Percentiles rank a stretch among this genome's conserved stretches.
These are phyloP conservation scores for Tolypocladium pustulatum DNA, from an alignment of 2,329 filamentous ascomycete genomes.

Conservation along the genomic window DNA sequence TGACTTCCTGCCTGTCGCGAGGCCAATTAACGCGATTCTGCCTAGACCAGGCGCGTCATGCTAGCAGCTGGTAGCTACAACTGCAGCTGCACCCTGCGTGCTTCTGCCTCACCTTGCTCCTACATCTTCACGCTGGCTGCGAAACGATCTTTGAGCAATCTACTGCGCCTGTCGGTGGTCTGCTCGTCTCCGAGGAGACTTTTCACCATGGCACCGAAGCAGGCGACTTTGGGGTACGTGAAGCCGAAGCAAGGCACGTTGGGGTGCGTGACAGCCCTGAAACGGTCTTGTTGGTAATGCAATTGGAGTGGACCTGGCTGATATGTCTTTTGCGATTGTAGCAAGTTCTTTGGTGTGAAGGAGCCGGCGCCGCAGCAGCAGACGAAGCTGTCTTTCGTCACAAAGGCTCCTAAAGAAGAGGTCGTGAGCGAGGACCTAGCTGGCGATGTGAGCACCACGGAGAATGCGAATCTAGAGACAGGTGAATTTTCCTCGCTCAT, in stretches of 20 bases:
- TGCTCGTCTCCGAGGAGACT: conserved; percentile 3
- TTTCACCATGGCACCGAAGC: conserved; percentile 45
- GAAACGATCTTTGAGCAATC: conserved; percentile 3
- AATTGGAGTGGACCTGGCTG: conserved; percentile 1
- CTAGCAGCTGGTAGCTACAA: conserved; percentile 7
- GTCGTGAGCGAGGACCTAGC: conserved; percentile 18
- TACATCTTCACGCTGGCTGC: conserved; percentile 3
- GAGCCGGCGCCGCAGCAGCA: conserved; percentile 54
- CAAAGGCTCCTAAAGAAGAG: conserved; percentile 34
- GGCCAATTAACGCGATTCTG: conserved; percentile 29
- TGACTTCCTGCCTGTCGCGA: conserved; percentile 11
- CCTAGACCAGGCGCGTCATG: conserved; percentile 26
- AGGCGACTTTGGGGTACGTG: conserved; percentile 84
- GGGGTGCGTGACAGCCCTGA: conserved; percentile 42
- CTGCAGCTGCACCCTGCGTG: conserved; percentile 10
- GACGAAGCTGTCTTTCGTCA: conserved; percentile 67
- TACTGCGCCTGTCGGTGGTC: conserved; percentile 4
- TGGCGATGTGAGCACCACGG: conserved; percentile 20
- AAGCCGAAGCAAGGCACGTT: conserved; percentile 62
- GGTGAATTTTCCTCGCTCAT: conserved; percentile 16
- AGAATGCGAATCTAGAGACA: conserved; percentile 26
- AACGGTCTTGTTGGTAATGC: not conserved
- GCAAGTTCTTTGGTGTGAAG: conserved; percentile 72
- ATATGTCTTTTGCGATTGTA: conserved; percentile 22
- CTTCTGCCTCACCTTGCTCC: conserved; percentile 5